A percentile compares a stretch with the other conserved stretches of the same genome.
phyloP scores from a whole-genome alignment of 176 grass and related monocot genomes.

The Secale cereale region DNA sequence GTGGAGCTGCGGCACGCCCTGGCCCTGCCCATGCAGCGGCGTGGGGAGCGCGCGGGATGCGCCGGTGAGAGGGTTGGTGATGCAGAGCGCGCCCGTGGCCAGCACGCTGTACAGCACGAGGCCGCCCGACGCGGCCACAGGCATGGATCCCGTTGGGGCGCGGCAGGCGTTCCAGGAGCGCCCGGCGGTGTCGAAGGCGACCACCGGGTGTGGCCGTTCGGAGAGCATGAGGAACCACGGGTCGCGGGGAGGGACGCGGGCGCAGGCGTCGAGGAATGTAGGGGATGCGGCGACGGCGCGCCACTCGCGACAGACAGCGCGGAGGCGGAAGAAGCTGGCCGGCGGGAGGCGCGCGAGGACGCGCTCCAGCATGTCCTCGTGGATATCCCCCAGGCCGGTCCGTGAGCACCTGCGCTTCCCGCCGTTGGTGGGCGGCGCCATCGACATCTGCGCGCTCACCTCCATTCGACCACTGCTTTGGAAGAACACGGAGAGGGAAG shows the following conservation, averaged over 20 bases:
- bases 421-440: not conserved
- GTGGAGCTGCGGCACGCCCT: slow-evolving; percentile 32
- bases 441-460: not conserved
- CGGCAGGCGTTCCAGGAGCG: slow-evolving; percentile 24
- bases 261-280: slow-evolving; percentile 66
- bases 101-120: slow-evolving; percentile 66
- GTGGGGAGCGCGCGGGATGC: slow-evolving; percentile 51
- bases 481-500: not conserved
- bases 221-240: slow-evolving; percentile 21
- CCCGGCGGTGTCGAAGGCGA: slow-evolving; percentile 40
- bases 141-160: slow-evolving; percentile 30
- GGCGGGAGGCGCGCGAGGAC: slow-evolving; percentile 74
- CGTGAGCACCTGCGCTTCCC: slow-evolving; percentile 46
- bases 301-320: slow-evolving; percentile 61
- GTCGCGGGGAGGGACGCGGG: slow-evolving; percentile 34
- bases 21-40: not conserved
- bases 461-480: slow-evolving; percentile 18
- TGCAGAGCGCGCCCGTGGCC: slow-evolving; percentile 38
- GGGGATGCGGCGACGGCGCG: slow-evolving; percentile 44
- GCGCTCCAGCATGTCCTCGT: slow-evolving; percentile 79
- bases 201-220: not conserved
- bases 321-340: slow-evolving; percentile 64
- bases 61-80: slow-evolving; percentile 75
- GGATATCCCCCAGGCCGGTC: slow-evolving; percentile 44
- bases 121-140: slow-evolving; percentile 72